Percentiles rank a stretch among this genome's conserved stretches.
These are phyloP conservation scores for Daldinia bambusicola DNA, from an alignment of 495 filamentous ascomycete genomes.

Conservation along the genomic window DNA sequence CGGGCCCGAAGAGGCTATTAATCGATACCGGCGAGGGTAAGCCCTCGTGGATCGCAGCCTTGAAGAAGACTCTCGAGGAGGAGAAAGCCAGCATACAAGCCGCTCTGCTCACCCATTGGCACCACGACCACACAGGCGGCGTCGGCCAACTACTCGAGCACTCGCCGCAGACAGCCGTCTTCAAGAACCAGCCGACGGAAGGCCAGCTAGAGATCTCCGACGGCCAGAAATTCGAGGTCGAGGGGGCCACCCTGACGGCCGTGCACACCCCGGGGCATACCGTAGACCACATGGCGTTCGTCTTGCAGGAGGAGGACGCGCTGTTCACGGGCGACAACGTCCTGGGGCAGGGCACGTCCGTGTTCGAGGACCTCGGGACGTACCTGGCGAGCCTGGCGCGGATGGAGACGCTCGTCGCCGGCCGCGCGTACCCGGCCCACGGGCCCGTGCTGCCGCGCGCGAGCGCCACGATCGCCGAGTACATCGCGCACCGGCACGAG, in stretches of 20 bases:
- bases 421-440: constrained; percentile 89
- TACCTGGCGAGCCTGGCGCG: constrained; percentile 79
- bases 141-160: constrained; percentile 70
- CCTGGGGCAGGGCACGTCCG: constrained; percentile 90
- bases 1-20: constrained; percentile 71
- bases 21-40: constrained; percentile 84
- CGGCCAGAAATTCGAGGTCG: constrained; percentile 76
- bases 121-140: constrained; percentile 84
- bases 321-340: constrained; percentile 97
- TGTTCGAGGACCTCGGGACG: constrained; percentile 81
- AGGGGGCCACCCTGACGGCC: constrained; percentile 81
- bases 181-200: constrained; percentile 62
- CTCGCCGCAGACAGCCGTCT: constrained; percentile 66
- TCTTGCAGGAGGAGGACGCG: constrained; percentile 79
- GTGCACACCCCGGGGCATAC: constrained; percentile 88
- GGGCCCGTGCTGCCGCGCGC: constrained; percentile 78
- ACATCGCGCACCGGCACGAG: constrained; percentile 80
- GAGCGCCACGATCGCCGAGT: constrained; percentile 73
- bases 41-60: constrained; percentile 66
- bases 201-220: constrained; percentile 69
- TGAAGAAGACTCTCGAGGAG: constrained; percentile 69
- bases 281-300: constrained; percentile 81
- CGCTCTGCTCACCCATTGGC: constrained; percentile 88
- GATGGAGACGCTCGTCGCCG: constrained; percentile 72
- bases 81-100: constrained; percentile 72